These are phyloP conservation scores for Zygotorulaspora florentina DNA, from an alignment of 805 yeast species.

Conservation along the genomic window DNA sequence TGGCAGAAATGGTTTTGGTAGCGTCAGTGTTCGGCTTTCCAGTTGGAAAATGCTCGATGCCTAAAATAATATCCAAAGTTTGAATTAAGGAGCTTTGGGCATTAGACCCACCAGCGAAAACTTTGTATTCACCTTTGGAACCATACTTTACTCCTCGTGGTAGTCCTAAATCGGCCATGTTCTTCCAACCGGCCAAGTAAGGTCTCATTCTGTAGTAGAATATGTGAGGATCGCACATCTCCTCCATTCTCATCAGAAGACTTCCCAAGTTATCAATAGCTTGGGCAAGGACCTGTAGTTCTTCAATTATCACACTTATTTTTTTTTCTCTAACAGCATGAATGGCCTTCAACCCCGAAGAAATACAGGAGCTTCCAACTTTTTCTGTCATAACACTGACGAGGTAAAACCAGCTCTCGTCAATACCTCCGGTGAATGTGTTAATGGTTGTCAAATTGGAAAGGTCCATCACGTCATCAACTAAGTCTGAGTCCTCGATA, in stretches of 20 bases:
- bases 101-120: slow-evolving; percentile 85
- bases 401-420: slow-evolving; percentile 91
- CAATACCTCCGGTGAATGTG: slow-evolving; percentile 86
- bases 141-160: slow-evolving; percentile 78
- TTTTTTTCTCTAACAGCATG: slow-evolving; percentile 49
- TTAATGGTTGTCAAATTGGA: slow-evolving; percentile 71
- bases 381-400: slow-evolving; percentile 84
- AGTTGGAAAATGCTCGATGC: slow-evolving; percentile 73
- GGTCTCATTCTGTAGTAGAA: slow-evolving; percentile 86
- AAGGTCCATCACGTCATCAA: slow-evolving; percentile 44
- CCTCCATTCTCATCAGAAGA: slow-evolving; percentile 76
- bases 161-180: slow-evolving; percentile 83
- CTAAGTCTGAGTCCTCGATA: slow-evolving; percentile 34
- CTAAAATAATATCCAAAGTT: slow-evolving; percentile 71
- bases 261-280: slow-evolving; percentile 69
- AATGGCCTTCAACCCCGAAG: slow-evolving; percentile 64
- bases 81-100: slow-evolving; percentile 91
- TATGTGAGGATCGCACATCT: slow-evolving; percentile 91
- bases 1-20: slow-evolving; percentile 23
- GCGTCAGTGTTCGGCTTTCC: slow-evolving; percentile 47
- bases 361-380: slow-evolving; percentile 69
- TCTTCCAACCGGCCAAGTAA: slow-evolving; percentile 89
- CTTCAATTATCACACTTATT: slow-evolving; percentile 37
- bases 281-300: slow-evolving; percentile 66
- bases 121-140: slow-evolving; percentile 49